phyloP scores from a whole-genome alignment of 306 rosid genomes.

The Arachis stenosperma region DNA sequence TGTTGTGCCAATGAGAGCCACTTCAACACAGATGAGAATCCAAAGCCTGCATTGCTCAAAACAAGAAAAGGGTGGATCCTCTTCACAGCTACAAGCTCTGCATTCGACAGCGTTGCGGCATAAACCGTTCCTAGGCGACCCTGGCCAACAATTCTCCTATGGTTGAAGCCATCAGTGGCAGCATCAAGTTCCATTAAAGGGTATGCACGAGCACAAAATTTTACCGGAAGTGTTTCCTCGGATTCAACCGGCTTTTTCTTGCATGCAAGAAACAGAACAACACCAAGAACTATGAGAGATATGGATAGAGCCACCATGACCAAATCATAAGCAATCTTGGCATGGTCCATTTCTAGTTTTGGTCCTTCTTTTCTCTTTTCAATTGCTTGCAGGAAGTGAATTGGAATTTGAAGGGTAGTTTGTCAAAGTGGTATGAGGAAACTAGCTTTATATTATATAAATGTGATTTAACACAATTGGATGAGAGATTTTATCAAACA shows the following conservation, averaged over 20 bases:
- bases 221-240: slow-evolving; percentile 53
- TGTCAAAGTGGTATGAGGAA: slow-evolving; percentile 34
- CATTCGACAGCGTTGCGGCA: slow-evolving; percentile 55
- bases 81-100: slow-evolving; percentile 64
- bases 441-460: slow-evolving; percentile 19
- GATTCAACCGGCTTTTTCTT: slow-evolving; percentile 59
- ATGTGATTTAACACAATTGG: neutral
- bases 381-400: slow-evolving; percentile 7
- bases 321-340: slow-evolving; percentile 51
- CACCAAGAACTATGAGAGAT: slow-evolving; percentile 51
- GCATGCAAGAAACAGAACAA: slow-evolving; percentile 55
- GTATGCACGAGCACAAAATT: slow-evolving; percentile 54
- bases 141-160: slow-evolving; percentile 64
- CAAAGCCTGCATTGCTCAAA: slow-evolving; percentile 72
- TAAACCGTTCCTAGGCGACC: slow-evolving; percentile 86
- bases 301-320: slow-evolving; percentile 53
- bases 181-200: slow-evolving; percentile 57
- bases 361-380: neutral
- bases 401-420: slow-evolving; percentile 21
- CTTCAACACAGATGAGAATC: slow-evolving; percentile 62
- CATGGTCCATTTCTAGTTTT: slow-evolving; percentile 48
- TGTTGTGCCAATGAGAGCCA: slow-evolving; percentile 77
- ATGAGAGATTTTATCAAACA: neutral
- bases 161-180: slow-evolving; percentile 83
- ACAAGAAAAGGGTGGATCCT: slow-evolving; percentile 74